Evolutionary conservation across 768 basidiomycete genomes (phyloP), one percentile per base, ranked within the genome.

Genomic region (Rhodotorula babjevae): DNA sequence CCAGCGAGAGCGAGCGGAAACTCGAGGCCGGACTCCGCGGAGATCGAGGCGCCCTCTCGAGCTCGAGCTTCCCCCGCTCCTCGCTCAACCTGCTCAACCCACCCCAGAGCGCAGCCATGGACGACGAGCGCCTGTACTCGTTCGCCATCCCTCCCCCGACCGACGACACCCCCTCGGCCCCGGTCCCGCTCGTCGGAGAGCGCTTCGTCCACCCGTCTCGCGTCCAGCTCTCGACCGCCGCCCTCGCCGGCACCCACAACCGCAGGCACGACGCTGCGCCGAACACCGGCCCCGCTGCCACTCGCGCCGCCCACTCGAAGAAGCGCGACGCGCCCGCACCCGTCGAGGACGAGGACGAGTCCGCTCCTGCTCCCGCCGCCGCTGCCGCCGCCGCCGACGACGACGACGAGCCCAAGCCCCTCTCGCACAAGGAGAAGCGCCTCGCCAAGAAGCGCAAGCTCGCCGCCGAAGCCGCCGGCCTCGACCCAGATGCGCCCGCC

Each of bases 371-470:
- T 47, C 23, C 61, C n/a, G 61, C 33, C 18, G 55, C 36, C 25
- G 55, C 31, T 31, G 40, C 49, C 47, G 60, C n/a, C 9, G 52
- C 71, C 5, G 55, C 40, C 2, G n/a, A 14, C 15, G 57, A 23
- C 21, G 60, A 47, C 27, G 63, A 61, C 3, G 70, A 69, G 46
- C 69, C 75, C 23, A 59, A 46, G 33, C 71, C 76, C 8, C 66
- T 78, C 11, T 75, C 74, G 42, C 76, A 76, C 73, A 78, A 78
- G 71, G 74, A 78, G 68, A 69, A 67, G 61, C 77, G 77, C 0
- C 70, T 59, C n/a, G 67, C 67, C 25, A 74, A 74, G 63, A 72
- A 71, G 47, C 64, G 76, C 59, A 73, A 74, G 63, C 65, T 77
- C 57, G 63, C 69, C 29, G 40, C 50, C n/a, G 70, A 68, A 46